Conservation (phyloP, 768 basidiomycete genomes). For the Lactifluus subvellereus region DNA sequence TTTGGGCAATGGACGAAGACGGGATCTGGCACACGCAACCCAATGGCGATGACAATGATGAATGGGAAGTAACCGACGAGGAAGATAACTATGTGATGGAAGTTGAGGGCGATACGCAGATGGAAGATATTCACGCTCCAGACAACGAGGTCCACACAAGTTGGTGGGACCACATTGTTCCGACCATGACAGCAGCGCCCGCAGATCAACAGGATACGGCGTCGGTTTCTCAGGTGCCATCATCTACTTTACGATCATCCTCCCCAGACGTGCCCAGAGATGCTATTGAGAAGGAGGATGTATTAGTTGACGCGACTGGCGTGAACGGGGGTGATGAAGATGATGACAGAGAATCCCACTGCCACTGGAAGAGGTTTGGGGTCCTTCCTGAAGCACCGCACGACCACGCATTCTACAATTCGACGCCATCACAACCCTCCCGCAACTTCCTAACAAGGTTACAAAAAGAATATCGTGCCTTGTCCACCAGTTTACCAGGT, state of each 20-base stretch:
- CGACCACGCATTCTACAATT: slow-evolving; percentile 77
- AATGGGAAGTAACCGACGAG: slow-evolving; percentile 33
- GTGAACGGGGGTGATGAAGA: slow-evolving; percentile 19
- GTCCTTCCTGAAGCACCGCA: slow-evolving; percentile 65
- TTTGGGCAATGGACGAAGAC: slow-evolving; percentile 41
- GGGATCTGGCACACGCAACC: slow-evolving; percentile 31
- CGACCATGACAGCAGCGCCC: slow-evolving; percentile 9
- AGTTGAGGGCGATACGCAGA: slow-evolving; percentile 32
- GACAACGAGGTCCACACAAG: slow-evolving; percentile 15
- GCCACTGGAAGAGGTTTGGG: slow-evolving; percentile 79
- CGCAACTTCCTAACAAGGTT: slow-evolving; percentile 73
- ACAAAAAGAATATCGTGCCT: slow-evolving; percentile 74
- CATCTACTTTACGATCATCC: slow-evolving; percentile 21
- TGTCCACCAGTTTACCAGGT: slow-evolving; percentile 82
- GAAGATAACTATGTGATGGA: slow-evolving; percentile 37
- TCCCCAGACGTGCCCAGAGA: slow-evolving; percentile 32
- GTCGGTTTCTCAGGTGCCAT: slow-evolving; percentile 20
- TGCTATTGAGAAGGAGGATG: slow-evolving; percentile 27
- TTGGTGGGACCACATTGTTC: slow-evolving; percentile 22
- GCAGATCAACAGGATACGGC: slow-evolving; percentile 18
- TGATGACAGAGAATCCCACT: slow-evolving; percentile 40
- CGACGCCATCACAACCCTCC: slow-evolving; percentile 55
- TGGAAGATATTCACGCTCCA: slow-evolving; percentile 6
- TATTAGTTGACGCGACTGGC: slow-evolving; percentile 28
- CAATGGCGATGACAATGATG: slow-evolving; percentile 29